These are phyloP conservation scores for Niveomyces coronatus DNA, from an alignment of 2,329 filamentous ascomycete genomes.

Conservation along the genomic window DNA sequence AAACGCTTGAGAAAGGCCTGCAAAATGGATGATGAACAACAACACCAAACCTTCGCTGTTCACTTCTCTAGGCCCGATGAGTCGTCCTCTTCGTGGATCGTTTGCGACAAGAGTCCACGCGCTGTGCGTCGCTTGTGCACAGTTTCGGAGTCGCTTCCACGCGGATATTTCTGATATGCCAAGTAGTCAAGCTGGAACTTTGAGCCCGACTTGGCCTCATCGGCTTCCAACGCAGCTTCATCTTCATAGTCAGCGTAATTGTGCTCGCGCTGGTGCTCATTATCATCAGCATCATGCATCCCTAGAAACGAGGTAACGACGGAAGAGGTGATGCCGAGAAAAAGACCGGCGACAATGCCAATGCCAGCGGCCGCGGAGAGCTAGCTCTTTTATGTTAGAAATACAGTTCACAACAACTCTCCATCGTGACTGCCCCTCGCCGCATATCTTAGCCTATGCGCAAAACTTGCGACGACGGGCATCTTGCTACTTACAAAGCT, in stretches of 20 bases:
- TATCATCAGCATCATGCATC: constrained; percentile 23
- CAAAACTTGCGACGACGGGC: background rate
- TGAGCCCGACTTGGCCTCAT: constrained; percentile 10
- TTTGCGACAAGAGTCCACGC: constrained; percentile 49
- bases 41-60: background rate
- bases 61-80: constrained; percentile 30
- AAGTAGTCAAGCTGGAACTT: constrained; percentile 17
- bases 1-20: too few relatives aligned
- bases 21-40: background rate
- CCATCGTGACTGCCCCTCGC: background rate
- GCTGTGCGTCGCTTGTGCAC: constrained; percentile 28
- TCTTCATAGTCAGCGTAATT: constrained; percentile 4
- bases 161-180: constrained; percentile 4
- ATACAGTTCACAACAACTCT: background rate
- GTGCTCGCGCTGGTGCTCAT: constrained; percentile 1
- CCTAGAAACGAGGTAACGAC: constrained; percentile 42
- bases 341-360: constrained; percentile 52
- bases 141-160: constrained; percentile 24
- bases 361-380: constrained; percentile 57
- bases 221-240: constrained; percentile 11
- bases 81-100: constrained; percentile 64
- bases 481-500: constrained; percentile 7
- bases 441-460: background rate
- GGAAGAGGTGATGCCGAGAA: constrained; percentile 47
- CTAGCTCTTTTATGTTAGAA: constrained; percentile 17